phyloP scores from a whole-genome alignment of 2,329 filamentous ascomycete genomes.

The Rachicladosporium sp. region DNA sequence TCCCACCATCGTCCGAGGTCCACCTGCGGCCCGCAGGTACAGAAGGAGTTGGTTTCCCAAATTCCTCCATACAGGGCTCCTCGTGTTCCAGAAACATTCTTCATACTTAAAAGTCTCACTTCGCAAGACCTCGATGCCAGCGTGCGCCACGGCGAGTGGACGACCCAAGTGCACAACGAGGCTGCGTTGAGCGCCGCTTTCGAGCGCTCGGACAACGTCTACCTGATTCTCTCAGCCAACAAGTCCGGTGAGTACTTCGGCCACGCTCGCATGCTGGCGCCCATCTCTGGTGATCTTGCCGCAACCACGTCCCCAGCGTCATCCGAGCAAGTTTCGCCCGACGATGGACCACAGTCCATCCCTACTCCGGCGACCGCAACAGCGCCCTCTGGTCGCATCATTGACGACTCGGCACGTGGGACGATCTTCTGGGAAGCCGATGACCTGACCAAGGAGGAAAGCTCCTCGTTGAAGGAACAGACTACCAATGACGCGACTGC shows the following conservation, averaged over 20 bases:
- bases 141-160: slow-evolving; percentile 77
- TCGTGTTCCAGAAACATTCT: no score
- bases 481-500: slow-evolving; percentile 28
- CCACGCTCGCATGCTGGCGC: slow-evolving; percentile 79
- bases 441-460: slow-evolving; percentile 41
- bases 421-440: slow-evolving; percentile 96
- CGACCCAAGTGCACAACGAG: slow-evolving; percentile 90
- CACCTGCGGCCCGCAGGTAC: no score
- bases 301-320: neutral
- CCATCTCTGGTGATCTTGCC: slow-evolving; percentile 50
- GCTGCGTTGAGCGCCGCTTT: slow-evolving; percentile 70
- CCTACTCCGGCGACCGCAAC: slow-evolving; percentile 65
- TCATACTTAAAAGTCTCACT: no score
- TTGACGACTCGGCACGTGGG: slow-evolving; percentile 83
- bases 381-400: slow-evolving; percentile 72
- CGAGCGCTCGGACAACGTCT: slow-evolving; percentile 71
- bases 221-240: slow-evolving; percentile 89
- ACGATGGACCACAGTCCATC: slow-evolving; percentile 54
- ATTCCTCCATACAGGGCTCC: no score
- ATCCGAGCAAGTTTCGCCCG: neutral
- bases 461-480: slow-evolving; percentile 12
- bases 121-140: slow-evolving; percentile 84
- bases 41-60: no score
- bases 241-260: slow-evolving; percentile 97
- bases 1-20: no score